phyloP scores from a whole-genome alignment of 208 protist genomes.

The Histomonas meleagridis region DNA sequence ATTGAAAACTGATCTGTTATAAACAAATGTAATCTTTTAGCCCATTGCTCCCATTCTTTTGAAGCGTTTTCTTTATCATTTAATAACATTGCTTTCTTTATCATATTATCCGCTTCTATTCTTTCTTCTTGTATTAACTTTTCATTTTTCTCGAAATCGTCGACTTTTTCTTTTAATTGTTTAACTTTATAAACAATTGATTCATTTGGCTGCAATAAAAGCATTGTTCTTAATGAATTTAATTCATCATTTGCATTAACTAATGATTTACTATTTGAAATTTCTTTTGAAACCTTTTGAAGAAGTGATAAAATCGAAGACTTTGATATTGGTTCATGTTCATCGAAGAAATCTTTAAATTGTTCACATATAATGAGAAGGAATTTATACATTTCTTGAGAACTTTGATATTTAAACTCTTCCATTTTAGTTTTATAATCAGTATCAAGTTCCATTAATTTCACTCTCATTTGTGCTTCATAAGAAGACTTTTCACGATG shows the following conservation, averaged over 20 bases:
- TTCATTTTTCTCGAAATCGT: background rate
- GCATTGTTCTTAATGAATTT: background rate
- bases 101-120: background rate
- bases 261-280: background rate
- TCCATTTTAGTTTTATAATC: background rate
- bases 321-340: background rate
- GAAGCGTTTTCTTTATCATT: background rate
- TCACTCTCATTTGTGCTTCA: background rate
- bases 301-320: background rate
- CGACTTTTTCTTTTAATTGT: background rate
- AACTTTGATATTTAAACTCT: background rate
- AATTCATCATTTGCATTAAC: no score
- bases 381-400: background rate
- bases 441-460: background rate
- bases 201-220: background rate
- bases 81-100: background rate
- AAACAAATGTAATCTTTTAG: background rate
- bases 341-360: background rate
- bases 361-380: background rate
- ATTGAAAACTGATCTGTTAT: background rate
- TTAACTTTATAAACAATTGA: background rate
- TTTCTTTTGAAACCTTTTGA: background rate
- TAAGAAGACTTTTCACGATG: background rate
- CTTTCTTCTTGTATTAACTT: background rate
- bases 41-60: background rate